Evolutionary conservation across 495 filamentous ascomycete species (phyloP), one percentile per base, ranked within the genome.

Genomic region (Trichoderma erinaceum): DNA sequence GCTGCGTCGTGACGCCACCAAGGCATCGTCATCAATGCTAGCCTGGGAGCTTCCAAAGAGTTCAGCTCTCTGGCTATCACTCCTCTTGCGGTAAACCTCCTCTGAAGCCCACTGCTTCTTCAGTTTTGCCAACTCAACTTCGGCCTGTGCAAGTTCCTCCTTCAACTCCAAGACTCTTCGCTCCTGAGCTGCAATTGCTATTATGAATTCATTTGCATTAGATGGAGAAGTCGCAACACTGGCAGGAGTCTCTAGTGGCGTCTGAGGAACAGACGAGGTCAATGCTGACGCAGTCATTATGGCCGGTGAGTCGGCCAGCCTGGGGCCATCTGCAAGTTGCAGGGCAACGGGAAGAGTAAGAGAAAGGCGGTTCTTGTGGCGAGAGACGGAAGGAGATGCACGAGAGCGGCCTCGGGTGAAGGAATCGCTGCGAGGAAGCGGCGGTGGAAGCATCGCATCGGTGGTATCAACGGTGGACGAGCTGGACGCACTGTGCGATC

Each of bases 121-220:
- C 63, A 98, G 80, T 68, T 80, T 86, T 41, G 80, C 78, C 68
- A 99, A 79, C 43, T 97, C 92, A 4, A 77, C 74, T 73, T 98
- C 95, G 12, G 95, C 93, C 66, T 87, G 88, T 10, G 79, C 76
- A 15, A 99, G 82, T 75, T 97, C 95, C 75, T 98, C 95, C 64
- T 88, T 89, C 41, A 98, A 81, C 80, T 98, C 95, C 52, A 99
- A 79, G 7, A 99, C 94, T 65, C 86, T 87, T n/a, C 95, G 87
- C 75, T 99, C 95, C 77, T 97, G 93, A 6, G 92, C 89, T 16
- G 95, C 95, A 67, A 98, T 88, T 41, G 92, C 90, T 44, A 91
- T 91, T 50, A 99, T 86, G 69, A 97, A 89, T n/a, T 87, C 84
- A 71, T 82, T 88, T 29, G 90, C 80, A 71, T 96, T 92, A 50